These are phyloP conservation scores for Metschnikowia arizonensis DNA, from an alignment of 805 yeast genomes.

Conservation along the genomic window DNA sequence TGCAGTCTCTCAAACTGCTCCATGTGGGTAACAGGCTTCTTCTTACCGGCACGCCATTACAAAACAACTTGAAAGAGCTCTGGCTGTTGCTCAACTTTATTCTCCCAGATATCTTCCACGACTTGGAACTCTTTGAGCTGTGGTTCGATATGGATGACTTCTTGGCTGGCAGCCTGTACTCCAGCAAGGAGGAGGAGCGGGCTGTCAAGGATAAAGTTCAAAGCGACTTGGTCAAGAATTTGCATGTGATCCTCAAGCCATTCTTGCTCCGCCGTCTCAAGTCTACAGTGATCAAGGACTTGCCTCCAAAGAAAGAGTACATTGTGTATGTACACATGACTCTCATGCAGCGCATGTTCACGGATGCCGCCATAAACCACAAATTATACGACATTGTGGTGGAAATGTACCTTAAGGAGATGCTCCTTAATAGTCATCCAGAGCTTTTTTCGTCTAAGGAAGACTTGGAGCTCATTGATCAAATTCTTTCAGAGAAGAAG, in stretches of 20 bases:
- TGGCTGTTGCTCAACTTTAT: constrained; percentile 92
- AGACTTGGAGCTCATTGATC: constrained; percentile 31
- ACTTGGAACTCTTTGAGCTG: constrained; percentile 80
- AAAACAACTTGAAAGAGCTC: constrained; percentile 81
- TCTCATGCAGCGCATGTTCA: constrained; percentile 57
- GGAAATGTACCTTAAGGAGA: constrained; percentile 48
- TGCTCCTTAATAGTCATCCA: constrained; percentile 39
- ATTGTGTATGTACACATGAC: constrained; percentile 71
- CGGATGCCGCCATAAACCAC: constrained; percentile 47
- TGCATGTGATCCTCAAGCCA: constrained; percentile 87
- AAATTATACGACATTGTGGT: constrained; percentile 43
- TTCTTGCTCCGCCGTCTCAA: constrained; percentile 81
- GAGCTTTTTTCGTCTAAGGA: constrained; percentile 16
- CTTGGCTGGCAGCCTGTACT: constrained; percentile 26
- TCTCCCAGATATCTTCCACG: constrained; percentile 89
- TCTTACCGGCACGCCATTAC: constrained; percentile 95
- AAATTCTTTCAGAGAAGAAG: constrained; percentile 38
- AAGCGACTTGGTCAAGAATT: constrained; percentile 58
- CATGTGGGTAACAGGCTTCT: constrained; percentile 68
- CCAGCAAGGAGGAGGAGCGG: constrained; percentile 42
- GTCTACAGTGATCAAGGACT: constrained; percentile 55
- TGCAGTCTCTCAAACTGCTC: constrained; percentile 65
- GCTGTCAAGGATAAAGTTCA: constrained; percentile 54
- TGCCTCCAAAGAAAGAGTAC: constrained; percentile 91
- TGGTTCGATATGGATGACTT: constrained; percentile 86